phyloP scores from a whole-genome alignment of 768 basidiomycete species.

The Neoboletus magnificus region DNA sequence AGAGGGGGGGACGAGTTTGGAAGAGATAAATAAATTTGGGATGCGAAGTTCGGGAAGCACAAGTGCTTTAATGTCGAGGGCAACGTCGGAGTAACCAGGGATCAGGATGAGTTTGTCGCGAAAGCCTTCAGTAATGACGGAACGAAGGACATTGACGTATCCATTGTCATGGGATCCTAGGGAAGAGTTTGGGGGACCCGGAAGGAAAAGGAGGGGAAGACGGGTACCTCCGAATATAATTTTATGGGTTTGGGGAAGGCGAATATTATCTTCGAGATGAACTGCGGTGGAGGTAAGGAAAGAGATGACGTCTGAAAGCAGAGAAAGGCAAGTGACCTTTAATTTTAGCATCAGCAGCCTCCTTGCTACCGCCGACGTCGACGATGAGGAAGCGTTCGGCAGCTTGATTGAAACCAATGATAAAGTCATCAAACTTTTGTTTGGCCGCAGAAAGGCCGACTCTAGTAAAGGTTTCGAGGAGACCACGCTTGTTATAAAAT shows the following conservation, averaged over 20 bases:
- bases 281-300: constrained; percentile 28
- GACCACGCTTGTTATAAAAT: constrained; percentile 61
- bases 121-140: constrained; percentile 62
- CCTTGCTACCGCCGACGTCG: constrained; percentile 69
- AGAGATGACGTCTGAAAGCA: not conserved
- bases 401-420: constrained; percentile 68
- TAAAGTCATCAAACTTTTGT: constrained; percentile 59
- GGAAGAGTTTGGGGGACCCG: not conserved
- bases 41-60: constrained; percentile 51
- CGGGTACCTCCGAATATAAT: constrained; percentile 62
- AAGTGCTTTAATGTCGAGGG: constrained; percentile 55
- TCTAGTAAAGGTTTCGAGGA: constrained; percentile 47
- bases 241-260: constrained; percentile 61
- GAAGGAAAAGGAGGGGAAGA: constrained; percentile 1
- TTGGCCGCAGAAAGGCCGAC: constrained; percentile 33
- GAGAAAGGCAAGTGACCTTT: constrained; percentile 47
- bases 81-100: constrained; percentile 60
- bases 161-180: constrained; percentile 73
- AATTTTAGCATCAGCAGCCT: constrained; percentile 73
- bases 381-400: constrained; percentile 63
- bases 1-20: constrained; percentile 43
- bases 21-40: constrained; percentile 56
- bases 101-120: constrained; percentile 63
- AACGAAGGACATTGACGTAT: constrained; percentile 59
- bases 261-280: constrained; percentile 37